Conservation (phyloP, 2,329 filamentous ascomycete species). For the Epichloe gansuensis region DNA sequence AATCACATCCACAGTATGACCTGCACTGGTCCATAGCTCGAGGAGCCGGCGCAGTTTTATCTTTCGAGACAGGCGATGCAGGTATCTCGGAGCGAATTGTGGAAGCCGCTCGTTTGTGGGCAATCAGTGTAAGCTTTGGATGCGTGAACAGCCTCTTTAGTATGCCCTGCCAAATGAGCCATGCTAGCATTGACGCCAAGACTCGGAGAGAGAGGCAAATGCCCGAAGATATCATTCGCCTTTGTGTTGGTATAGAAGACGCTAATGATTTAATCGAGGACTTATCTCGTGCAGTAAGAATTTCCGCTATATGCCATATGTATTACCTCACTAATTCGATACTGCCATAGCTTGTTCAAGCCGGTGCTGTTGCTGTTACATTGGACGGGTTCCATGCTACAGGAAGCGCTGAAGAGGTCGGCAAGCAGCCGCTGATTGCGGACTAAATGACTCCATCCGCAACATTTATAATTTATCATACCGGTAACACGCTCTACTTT, state of each 20-base stretch:
- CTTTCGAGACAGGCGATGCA: constrained; percentile 88
- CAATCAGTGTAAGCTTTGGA: constrained; percentile 93
- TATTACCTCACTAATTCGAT: background rate
- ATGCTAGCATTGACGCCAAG: constrained; percentile 94
- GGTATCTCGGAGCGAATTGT: constrained; percentile 81
- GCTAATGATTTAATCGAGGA: constrained; percentile 85
- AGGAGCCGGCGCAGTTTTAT: constrained; percentile 84
- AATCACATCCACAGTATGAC: constrained; percentile 91
- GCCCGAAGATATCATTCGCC: constrained; percentile 89
- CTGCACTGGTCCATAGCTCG: constrained; percentile 92
- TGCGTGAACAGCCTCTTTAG: constrained; percentile 98
- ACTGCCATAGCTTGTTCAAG: constrained; percentile 62
- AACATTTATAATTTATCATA: background rate
- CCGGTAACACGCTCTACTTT: too few species aligned
- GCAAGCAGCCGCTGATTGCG: constrained; percentile 8
- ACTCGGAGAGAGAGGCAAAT: constrained; percentile 78
- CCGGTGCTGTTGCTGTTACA: constrained; percentile 79
- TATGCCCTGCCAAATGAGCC: constrained; percentile 99
- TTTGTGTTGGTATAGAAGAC: constrained; percentile 96
- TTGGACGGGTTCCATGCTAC: constrained; percentile 66
- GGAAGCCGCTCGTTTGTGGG: constrained; percentile 81
- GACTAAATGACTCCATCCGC: background rate
- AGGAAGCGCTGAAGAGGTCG: constrained; percentile 20
- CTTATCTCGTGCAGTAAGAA: constrained; percentile 72
- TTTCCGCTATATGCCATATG: background rate